These are phyloP conservation scores for Hymenoscyphus infarciens DNA, from an alignment of 2,329 filamentous ascomycete genomes.

Conservation along the genomic window DNA sequence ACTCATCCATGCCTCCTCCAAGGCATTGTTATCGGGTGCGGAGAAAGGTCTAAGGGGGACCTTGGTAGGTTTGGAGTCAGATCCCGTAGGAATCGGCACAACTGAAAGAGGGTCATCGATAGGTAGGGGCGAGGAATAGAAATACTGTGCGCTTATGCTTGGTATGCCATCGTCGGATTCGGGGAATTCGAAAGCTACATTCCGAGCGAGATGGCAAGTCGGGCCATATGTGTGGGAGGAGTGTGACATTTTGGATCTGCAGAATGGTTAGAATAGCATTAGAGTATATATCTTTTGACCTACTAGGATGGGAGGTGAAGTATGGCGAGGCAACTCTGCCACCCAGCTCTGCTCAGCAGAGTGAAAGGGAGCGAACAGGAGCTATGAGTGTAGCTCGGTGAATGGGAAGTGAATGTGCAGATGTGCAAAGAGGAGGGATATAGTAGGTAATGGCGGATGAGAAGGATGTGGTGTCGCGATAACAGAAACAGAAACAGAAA, in stretches of 20 bases:
- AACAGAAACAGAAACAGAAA: not conserved
- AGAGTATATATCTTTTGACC: not conserved
- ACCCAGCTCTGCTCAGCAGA: constrained; percentile 18
- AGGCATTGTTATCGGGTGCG: constrained; percentile 69
- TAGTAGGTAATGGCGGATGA: constrained; percentile 3
- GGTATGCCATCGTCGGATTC: constrained; percentile 47
- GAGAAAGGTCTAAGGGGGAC: constrained; percentile 74
- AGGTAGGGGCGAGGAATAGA: constrained; percentile 76
- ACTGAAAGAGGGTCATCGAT: constrained; percentile 87
- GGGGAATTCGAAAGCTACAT: constrained; percentile 17
- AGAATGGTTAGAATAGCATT: constrained; percentile 6
- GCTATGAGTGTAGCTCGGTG: not conserved
- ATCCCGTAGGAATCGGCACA: constrained; percentile 47
- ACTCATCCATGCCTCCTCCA: constrained; percentile 74
- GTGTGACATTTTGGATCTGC: constrained; percentile 30
- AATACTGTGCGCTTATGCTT: constrained; percentile 68
- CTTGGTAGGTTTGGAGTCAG: constrained; percentile 51
- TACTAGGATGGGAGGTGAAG: constrained; percentile 1
- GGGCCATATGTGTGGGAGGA: constrained; percentile 33
- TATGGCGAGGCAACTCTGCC: constrained; percentile 1
- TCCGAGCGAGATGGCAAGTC: constrained; percentile 31
- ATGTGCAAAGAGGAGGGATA: not conserved
- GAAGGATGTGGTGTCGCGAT: not conserved
- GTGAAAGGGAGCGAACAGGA: not conserved
- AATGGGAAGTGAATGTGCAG: not conserved